A percentile compares a stretch with the other conserved stretches of the same genome.
phyloP scores from a whole-genome alignment of 805 yeast species.

The Candida corydali region DNA sequence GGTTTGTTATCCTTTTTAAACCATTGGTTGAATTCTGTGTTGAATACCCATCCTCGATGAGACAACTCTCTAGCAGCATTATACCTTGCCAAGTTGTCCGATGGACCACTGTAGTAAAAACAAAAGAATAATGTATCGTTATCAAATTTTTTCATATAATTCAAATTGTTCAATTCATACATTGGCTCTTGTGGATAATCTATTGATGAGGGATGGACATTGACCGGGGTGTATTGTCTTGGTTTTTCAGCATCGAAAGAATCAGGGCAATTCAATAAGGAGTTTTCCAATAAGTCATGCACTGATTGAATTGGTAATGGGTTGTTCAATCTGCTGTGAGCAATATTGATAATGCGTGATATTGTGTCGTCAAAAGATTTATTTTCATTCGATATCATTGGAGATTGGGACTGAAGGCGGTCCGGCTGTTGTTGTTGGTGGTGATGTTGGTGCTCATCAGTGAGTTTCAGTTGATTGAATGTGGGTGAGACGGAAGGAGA shows the following conservation, averaged over 20 bases:
- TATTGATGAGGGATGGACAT: conserved; percentile 85
- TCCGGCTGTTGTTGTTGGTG: conserved; percentile 6
- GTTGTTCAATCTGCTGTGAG: conserved; percentile 42
- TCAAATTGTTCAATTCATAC: conserved; percentile 58
- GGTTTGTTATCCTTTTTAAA: conserved; percentile 64
- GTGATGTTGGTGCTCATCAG: conserved; percentile 11
- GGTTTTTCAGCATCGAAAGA: conserved; percentile 88
- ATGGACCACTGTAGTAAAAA: conserved; percentile 68
- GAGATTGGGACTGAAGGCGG: conserved; percentile 6
- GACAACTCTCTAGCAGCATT: conserved; percentile 76
- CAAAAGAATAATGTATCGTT: conserved; percentile 87
- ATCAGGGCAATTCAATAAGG: conserved; percentile 88
- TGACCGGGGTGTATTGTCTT: conserved; percentile 66
- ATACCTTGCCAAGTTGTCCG: conserved; percentile 31
- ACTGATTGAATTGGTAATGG: conserved; percentile 55
- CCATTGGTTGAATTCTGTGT: conserved; percentile 74
- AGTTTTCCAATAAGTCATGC: conserved; percentile 62
- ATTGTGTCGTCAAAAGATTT: conserved; percentile 13
- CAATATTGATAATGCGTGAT: conserved; percentile 15
- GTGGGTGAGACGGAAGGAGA: conserved; percentile 25
- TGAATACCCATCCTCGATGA: conserved; percentile 78
- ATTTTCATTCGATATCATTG: conserved; percentile 6
- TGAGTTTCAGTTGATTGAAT: background rate
- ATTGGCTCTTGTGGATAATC: conserved; percentile 87
- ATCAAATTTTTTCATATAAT: conserved; percentile 67